phyloP scores from a whole-genome alignment of 148 eudicot species.

The Chenopodium formosanum region DNA sequence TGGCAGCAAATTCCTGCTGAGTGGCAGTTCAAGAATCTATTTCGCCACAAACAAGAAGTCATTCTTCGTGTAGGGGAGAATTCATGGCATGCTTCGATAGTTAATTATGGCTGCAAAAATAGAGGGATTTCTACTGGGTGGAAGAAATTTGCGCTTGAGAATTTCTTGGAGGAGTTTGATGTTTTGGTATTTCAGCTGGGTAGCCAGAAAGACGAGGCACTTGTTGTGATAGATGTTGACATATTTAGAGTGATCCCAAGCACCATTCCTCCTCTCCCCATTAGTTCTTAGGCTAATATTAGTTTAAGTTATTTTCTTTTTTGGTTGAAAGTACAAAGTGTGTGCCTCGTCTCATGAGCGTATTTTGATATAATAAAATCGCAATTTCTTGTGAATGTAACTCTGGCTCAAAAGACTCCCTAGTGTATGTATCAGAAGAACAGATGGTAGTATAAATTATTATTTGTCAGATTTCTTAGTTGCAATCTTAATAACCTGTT shows the following conservation, averaged over 20 bases:
- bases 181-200: neutral
- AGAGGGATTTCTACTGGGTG: slow-evolving; percentile 11
- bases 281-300: neutral
- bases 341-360: neutral
- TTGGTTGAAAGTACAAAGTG: neutral
- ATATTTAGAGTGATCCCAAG: neutral
- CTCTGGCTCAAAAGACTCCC: no score
- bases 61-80: neutral
- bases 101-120: neutral
- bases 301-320: no score
- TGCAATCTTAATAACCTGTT: no score
- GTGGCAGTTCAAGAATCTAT: neutral
- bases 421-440: no score
- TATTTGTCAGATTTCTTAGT: no score
- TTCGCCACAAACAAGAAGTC: neutral
- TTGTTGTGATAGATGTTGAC: slow-evolving; percentile 7
- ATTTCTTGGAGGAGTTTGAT: slow-evolving; percentile 5
- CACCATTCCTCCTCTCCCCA: neutral
- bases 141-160: slow-evolving; percentile 14
- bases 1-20: neutral
- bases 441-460: no score
- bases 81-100: neutral
- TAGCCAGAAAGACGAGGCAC: neutral
- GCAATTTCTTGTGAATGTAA: no score
- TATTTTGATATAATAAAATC: no score